Conservation (phyloP, 768 basidiomycete species). For the Russula sp. region DNA sequence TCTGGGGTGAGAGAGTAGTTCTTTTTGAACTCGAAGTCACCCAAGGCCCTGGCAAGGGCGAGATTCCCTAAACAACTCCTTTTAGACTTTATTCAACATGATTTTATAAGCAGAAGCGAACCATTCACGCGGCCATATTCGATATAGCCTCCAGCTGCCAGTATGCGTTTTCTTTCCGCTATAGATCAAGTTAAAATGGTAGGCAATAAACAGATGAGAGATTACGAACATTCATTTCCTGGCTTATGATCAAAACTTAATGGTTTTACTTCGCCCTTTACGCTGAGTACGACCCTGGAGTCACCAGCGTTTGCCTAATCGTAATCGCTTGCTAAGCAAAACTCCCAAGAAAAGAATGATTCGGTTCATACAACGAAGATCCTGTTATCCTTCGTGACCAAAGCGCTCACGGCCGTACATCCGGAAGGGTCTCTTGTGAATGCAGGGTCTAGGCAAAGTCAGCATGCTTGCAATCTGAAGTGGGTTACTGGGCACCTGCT, state of each 20-base stretch:
- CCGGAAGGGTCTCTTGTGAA: conserved; percentile 92
- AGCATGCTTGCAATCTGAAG: not conserved
- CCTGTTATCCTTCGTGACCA: conserved; percentile 74
- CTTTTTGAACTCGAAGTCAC: conserved; percentile 99
- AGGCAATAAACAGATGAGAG: conserved; percentile 13
- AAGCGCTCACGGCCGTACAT: conserved; percentile 88
- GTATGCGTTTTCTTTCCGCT: conserved; percentile 86
- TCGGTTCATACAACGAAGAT: conserved; percentile 67
- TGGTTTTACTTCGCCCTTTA: conserved; percentile 82
- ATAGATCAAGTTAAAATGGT: conserved; percentile 22
- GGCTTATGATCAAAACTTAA: conserved; percentile 97
- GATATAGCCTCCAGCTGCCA: conserved; percentile 90
- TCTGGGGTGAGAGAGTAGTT: conserved; percentile 78
- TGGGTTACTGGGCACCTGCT: conserved; percentile 52
- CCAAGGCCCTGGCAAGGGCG: conserved; percentile 89
- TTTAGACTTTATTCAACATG: conserved; percentile 3
- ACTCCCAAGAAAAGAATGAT: not conserved
- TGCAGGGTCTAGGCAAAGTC: conserved; percentile 58
- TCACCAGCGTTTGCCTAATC: conserved; percentile 95
- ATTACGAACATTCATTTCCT: conserved; percentile 66
- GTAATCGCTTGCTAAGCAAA: conserved; percentile 36
- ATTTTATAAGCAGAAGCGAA: conserved; percentile 35
- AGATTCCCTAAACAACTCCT: conserved; percentile 69
- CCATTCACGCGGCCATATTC: conserved; percentile 98
- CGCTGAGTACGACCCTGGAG: conserved; percentile 83